These are phyloP conservation scores for Spergularia bocconei DNA, from an alignment of 148 eudicot genomes.

Conservation along the genomic window DNA sequence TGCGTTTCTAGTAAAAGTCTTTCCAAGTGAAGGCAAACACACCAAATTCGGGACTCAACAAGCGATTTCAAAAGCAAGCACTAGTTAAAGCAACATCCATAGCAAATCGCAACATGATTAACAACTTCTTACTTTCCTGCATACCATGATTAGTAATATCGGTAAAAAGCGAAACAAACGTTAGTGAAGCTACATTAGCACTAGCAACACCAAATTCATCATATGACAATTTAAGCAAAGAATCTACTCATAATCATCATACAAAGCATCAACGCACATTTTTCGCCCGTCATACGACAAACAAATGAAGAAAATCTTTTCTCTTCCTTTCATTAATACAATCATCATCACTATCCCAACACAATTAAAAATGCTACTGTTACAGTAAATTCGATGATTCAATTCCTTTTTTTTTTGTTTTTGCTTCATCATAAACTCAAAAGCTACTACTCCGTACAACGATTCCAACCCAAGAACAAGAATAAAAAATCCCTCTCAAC, in stretches of 20 bases:
- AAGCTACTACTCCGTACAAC: conserved; percentile 26
- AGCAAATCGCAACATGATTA: neutral
- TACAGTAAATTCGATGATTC: conserved; percentile 10
- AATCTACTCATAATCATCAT: neutral
- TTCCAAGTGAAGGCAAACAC: conserved; percentile 17
- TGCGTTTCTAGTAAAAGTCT: neutral
- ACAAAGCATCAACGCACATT: too few relatives aligned
- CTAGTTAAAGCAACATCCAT: neutral
- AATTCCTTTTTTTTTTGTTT: neutral
- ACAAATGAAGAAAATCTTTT: neutral
- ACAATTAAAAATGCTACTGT: conserved; percentile 13
- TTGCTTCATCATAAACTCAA: conserved; percentile 7
- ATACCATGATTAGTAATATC: neutral
- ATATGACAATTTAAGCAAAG: conserved; percentile 1
- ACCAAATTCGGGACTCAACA: neutral
- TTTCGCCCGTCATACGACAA: too few relatives aligned
- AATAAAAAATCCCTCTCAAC: neutral
- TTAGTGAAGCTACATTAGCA: neutral
- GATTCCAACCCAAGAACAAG: neutral
- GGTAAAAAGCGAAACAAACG: neutral
- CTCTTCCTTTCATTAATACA: neutral
- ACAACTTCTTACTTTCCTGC: neutral
- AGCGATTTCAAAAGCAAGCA: neutral
- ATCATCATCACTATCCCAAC: conserved; percentile 15
- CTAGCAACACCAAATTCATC: neutral